phyloP scores from a whole-genome alignment of 148 eudicot genomes.

The Chenopodium quinoa region DNA sequence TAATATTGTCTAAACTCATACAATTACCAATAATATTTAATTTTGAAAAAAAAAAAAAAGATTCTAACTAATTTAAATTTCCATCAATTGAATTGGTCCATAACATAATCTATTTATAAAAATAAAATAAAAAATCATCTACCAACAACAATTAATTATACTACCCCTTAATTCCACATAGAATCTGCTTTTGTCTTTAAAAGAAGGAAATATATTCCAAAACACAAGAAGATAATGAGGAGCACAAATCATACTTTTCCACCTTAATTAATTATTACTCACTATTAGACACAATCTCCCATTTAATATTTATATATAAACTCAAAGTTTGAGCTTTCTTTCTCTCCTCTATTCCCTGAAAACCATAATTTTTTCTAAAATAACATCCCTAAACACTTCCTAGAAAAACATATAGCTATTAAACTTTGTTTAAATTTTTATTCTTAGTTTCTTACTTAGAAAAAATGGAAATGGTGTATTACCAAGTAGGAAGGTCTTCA shows the following conservation, averaged over 20 bases:
- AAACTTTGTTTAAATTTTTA: not conserved
- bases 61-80: conserved; percentile 16
- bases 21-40: not conserved
- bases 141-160: conserved; percentile 27
- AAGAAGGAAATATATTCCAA: conserved; percentile 22
- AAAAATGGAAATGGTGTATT: conserved; percentile 62
- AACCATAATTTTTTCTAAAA: not conserved
- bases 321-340: not conserved
- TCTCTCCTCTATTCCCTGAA: not conserved
- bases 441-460: no score
- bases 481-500: conserved; percentile 59
- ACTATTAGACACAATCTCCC: conserved; percentile 11
- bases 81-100: conserved; percentile 18
- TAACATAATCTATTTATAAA: no score
- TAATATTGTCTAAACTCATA: not conserved
- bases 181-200: conserved; percentile 13
- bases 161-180: not conserved
- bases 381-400: conserved; percentile 7
- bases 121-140: conserved; percentile 17
- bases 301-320: not conserved
- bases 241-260: conserved; percentile 27
- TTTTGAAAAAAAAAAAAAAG: not conserved
- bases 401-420: not conserved
- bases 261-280: conserved; percentile 6
- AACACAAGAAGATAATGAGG: conserved; percentile 18